A percentile compares a stretch with the other conserved stretches of the same genome.
Conservation (phyloP, 1,284 basidiomycete genomes). For the Ganoderma resinaceum region DNA sequence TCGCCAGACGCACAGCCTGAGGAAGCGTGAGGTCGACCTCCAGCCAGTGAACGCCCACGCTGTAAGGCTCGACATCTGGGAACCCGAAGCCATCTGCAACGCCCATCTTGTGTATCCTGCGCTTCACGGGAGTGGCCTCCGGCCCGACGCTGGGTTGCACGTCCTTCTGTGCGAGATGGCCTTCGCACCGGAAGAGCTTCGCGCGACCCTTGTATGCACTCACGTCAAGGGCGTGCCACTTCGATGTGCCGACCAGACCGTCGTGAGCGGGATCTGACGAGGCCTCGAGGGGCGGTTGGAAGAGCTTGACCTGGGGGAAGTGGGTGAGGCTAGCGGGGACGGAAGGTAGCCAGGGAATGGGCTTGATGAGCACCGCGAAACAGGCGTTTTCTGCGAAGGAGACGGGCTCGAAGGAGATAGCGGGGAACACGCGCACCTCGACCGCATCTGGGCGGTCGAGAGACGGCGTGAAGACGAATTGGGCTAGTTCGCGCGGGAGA, state of each 20-base stretch:
- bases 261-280: slow-evolving; percentile 14
- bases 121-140: slow-evolving; percentile 3
- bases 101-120: slow-evolving; percentile 14
- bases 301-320: slow-evolving; percentile 23
- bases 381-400: slow-evolving; percentile 19
- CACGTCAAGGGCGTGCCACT: slow-evolving; percentile 24
- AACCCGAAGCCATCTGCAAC: slow-evolving; percentile 27
- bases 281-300: slow-evolving; percentile 26
- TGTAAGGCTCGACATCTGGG: slow-evolving; percentile 28
- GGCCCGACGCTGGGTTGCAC: slow-evolving; percentile 9
- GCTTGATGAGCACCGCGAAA: slow-evolving; percentile 31
- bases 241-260: slow-evolving; percentile 21
- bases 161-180: slow-evolving; percentile 19
- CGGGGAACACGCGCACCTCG: slow-evolving; percentile 30
- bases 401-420: slow-evolving; percentile 25
- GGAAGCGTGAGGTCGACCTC: slow-evolving; percentile 23
- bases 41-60: slow-evolving; percentile 26
- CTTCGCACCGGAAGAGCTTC: slow-evolving; percentile 24
- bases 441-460: slow-evolving; percentile 22
- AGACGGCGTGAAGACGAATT: slow-evolving; percentile 28
- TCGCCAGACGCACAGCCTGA: slow-evolving; percentile 25
- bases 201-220: slow-evolving; percentile 19
- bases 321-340: slow-evolving; percentile 24
- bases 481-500: slow-evolving; percentile 28
- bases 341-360: slow-evolving; percentile 25